Evolutionary conservation across 1,284 basidiomycete genomes (phyloP), one percentile per base, ranked within the genome.

Genomic region (Heimioporus retisporus): DNA sequence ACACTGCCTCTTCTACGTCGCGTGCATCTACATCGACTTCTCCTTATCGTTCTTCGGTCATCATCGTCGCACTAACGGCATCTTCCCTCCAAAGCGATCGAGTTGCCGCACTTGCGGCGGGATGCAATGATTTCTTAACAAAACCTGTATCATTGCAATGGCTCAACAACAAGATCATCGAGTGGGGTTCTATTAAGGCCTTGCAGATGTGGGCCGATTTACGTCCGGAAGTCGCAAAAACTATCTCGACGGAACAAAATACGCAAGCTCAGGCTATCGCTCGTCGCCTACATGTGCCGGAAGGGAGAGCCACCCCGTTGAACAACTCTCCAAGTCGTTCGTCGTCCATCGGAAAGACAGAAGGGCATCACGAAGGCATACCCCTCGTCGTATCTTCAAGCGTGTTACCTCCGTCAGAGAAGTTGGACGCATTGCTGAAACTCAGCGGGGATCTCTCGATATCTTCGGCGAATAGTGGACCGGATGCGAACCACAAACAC

Each of bases 61-160:
- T 99, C 80, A 99, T 99, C 72, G 97, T 99, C 68, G 98, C 98
- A 18, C 86, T 99, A 53, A 99, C 98, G 0, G 98, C 98, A 3
- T 98, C 97, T 25, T 96, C 92, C 31, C 83, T 97, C 46, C 94
- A 96, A 77, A 92, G 90, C 65, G 98, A 99, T 85, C 91, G 98
- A 84, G 96, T 98, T 48, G 93, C 93, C 28, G 98, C 98, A 21
- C 88, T 99, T 14, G 97, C 95, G 1, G 98, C 98, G 1, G 98
- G 98, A 4, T 99, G 98, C 82, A 99, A 99, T 75, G 98, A 99
- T 80, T 99, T 99, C 81, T 82, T 99, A 65, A 99, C 97, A 59
- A 99, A 99, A 77, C 98, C 98, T 0, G 97, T 99, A 42, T 96
- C 94, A 15, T 84, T 98, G 25, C 87, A 93, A 59, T 99, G 98